These are phyloP conservation scores for Tolypocladium tundrense DNA, from an alignment of 2,329 filamentous ascomycete genomes.

Conservation along the genomic window DNA sequence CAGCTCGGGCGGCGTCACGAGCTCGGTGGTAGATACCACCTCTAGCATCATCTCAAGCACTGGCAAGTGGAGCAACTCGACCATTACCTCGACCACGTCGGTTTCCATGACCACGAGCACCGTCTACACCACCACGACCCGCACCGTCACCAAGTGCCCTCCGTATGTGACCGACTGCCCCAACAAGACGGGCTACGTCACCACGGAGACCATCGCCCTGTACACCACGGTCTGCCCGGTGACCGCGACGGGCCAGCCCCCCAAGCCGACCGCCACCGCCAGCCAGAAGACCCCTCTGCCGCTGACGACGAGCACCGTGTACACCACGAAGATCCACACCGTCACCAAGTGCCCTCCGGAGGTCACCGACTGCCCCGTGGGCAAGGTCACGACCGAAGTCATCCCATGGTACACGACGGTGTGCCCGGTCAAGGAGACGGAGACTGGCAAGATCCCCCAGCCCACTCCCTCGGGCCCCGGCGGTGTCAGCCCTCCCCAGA, in stretches of 20 bases:
- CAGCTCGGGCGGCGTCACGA: neutral
- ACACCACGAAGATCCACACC: conserved; percentile 41
- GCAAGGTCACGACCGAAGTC: conserved; percentile 21
- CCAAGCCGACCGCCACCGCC: conserved; percentile 4
- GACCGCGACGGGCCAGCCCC: conserved; percentile 7
- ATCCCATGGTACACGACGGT: conserved; percentile 25
- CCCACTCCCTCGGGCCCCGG: conserved; percentile 3
- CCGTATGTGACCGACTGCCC: conserved; percentile 30
- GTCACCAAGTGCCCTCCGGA: conserved; percentile 42
- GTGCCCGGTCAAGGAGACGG: conserved; percentile 19
- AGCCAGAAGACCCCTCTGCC: neutral
- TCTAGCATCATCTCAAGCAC: neutral
- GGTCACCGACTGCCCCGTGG: conserved; percentile 37
- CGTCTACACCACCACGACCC: conserved; percentile 30
- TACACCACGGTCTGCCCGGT: conserved; percentile 36
- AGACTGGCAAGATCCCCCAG: conserved; percentile 6
- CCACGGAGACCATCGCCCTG: conserved; percentile 28
- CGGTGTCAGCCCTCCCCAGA: neutral
- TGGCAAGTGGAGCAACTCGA: conserved; percentile 6
- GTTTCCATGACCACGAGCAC: conserved; percentile 21
- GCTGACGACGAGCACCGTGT: conserved; percentile 30
- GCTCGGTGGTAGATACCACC: neutral
- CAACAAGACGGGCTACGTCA: conserved; percentile 18
- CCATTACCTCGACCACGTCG: conserved; percentile 1
- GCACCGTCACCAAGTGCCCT: conserved; percentile 47